A percentile compares a stretch with the other conserved stretches of the same genome.
These are phyloP conservation scores for Chlamydomonas eustigma DNA, from an alignment of 139 green algal species.

Conservation along the genomic window DNA sequence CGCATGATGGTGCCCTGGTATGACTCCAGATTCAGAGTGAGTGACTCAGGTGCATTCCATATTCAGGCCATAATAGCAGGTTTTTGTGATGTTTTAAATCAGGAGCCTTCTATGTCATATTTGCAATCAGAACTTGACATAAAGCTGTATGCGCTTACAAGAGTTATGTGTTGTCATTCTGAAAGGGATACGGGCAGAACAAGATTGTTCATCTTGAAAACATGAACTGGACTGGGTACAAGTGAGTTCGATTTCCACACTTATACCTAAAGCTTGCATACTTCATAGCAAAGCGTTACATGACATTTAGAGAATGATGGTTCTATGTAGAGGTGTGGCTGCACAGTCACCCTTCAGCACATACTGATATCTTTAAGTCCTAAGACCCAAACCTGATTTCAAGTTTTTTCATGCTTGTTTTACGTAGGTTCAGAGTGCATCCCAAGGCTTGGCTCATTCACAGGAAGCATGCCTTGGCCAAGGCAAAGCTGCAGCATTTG, in stretches of 20 bases:
- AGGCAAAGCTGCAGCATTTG: constrained; percentile 4
- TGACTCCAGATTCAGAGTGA: constrained; percentile 27
- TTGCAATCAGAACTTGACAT: no score
- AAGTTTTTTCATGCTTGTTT: not conserved
- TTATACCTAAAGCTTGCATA: no score
- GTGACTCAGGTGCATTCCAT: no score
- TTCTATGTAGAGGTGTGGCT: not conserved
- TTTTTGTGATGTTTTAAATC: no score
- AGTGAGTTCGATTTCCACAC: not conserved
- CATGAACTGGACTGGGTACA: not conserved
- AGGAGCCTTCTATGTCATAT: no score
- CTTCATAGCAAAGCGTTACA: no score
- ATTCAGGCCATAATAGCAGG: no score
- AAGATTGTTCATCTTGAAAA: constrained; percentile 30
- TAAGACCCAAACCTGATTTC: no score
- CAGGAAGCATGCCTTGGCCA: not conserved
- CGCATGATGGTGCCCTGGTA: constrained; percentile 17
- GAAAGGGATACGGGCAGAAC: constrained; percentile 30
- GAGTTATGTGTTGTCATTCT: no score
- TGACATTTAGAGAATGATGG: not conserved
- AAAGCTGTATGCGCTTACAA: no score
- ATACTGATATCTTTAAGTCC: no score
- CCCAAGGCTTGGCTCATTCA: not conserved
- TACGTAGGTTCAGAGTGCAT: not conserved
- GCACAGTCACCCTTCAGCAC: not conserved